phyloP scores from a whole-genome alignment of 331 rosid species.

The Prunus yedoensis region DNA sequence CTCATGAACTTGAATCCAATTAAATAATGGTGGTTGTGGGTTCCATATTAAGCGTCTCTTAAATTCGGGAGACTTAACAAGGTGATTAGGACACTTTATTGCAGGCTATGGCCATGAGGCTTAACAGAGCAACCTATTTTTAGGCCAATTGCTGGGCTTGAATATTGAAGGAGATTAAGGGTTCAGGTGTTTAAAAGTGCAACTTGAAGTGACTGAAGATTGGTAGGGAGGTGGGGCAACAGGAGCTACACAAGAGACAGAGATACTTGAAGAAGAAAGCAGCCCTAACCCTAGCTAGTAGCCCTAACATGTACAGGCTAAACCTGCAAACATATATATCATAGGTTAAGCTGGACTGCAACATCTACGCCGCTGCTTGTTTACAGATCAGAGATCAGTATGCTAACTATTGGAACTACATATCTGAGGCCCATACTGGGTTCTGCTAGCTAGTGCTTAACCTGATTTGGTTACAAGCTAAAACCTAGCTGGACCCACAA shows the following conservation, averaged over 20 bases:
- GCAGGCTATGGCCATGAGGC: not conserved
- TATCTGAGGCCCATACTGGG: constrained; percentile 13
- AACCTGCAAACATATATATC: not conserved
- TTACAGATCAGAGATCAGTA: constrained; percentile 11
- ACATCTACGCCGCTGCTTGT: constrained; percentile 9
- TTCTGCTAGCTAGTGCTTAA: constrained; percentile 7
- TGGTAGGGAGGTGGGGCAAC: not conserved
- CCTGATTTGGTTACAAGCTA: constrained; percentile 29
- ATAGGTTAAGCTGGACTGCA: constrained; percentile 37
- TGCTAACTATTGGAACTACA: constrained; percentile 27
- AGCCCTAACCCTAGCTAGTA: constrained; percentile 10
- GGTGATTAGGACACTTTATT: not conserved
- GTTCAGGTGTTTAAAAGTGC: constrained; percentile 47
- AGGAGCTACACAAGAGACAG: constrained; percentile 26
- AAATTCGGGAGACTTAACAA: not conserved
- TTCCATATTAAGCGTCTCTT: not conserved
- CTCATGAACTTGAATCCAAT: not conserved
- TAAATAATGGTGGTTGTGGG: not conserved
- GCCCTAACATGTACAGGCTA: constrained; percentile 7
- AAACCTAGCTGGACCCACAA: constrained; percentile 27
- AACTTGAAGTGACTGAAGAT: constrained; percentile 36
- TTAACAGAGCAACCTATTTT: constrained; percentile 2
- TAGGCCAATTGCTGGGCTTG: constrained; percentile 22
- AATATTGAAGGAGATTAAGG: constrained; percentile 20
- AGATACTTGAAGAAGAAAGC: constrained; percentile 24